These are phyloP conservation scores for Ophiostoma triangulosporum DNA, from an alignment of 2,329 filamentous ascomycete species.

Conservation along the genomic window DNA sequence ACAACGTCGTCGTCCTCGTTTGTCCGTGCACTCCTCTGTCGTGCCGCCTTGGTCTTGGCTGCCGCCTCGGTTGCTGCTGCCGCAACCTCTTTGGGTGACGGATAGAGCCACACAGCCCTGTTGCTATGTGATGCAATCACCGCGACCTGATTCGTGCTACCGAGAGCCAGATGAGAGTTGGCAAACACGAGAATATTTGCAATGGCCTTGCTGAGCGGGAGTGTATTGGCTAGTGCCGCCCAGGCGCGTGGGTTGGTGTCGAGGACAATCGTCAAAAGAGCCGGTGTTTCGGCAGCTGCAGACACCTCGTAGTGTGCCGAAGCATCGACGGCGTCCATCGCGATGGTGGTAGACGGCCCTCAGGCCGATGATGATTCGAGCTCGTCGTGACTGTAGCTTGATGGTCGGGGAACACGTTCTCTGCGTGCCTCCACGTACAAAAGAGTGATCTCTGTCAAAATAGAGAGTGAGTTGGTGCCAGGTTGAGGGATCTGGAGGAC, in stretches of 20 bases:
- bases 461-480: no score
- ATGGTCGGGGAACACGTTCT: constrained; percentile 1
- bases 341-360: constrained; percentile 12
- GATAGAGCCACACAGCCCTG: constrained; percentile 82
- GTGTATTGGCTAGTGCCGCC: constrained; percentile 59
- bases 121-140: constrained; percentile 82
- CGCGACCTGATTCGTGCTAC: constrained; percentile 84
- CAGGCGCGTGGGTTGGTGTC: constrained; percentile 92
- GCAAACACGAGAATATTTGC: constrained; percentile 89
- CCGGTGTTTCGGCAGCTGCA: constrained; percentile 49
- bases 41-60: constrained; percentile 1
- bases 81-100: constrained; percentile 51
- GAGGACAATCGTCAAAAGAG: constrained; percentile 78
- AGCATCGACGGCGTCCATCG: constrained; percentile 43
- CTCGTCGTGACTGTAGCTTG: not conserved
- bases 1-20: constrained; percentile 24
- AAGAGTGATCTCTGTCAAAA: no score
- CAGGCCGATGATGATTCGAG: not conserved
- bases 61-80: constrained; percentile 46
- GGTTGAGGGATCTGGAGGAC: no score
- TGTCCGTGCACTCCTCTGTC: not conserved
- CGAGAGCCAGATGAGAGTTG: constrained; percentile 90
- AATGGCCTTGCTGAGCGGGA: constrained; percentile 72
- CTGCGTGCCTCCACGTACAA: not conserved
- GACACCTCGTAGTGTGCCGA: constrained; percentile 47